Evolutionary conservation across 805 yeast genomes (phyloP).

Genomic region (Ascoidea asiatica): DNA sequence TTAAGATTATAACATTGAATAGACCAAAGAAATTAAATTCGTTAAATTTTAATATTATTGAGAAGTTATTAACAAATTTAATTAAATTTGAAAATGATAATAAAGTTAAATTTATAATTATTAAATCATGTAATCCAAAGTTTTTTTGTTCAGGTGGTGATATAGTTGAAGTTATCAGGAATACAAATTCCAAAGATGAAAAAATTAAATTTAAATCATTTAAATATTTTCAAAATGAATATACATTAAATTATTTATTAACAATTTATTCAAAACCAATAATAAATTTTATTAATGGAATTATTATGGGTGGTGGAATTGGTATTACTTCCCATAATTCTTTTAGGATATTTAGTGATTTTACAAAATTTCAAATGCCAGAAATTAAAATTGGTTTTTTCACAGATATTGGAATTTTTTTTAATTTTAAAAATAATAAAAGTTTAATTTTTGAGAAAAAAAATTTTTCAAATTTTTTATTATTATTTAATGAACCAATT

Average conservation of each 20-base stretch:
- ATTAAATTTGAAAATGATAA: constrained; percentile 63
- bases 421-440: too few relatives aligned
- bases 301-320: constrained; percentile 97
- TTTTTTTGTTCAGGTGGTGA: constrained; percentile 97
- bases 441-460: constrained; percentile 74
- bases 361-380: constrained; percentile 92
- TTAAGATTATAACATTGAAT: constrained; percentile 48
- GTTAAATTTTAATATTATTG: constrained; percentile 62
- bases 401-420: constrained; percentile 92
- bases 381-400: constrained; percentile 94
- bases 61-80: constrained; percentile 56
- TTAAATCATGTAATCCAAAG: constrained; percentile 52
- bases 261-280: constrained; percentile 76
- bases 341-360: constrained; percentile 86
- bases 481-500: constrained; percentile 77
- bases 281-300: constrained; percentile 79
- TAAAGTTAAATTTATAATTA: constrained; percentile 48
- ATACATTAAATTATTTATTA: constrained; percentile 63
- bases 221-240: constrained; percentile 67
- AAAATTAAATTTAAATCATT: constrained; percentile 41
- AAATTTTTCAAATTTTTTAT: constrained; percentile 71
- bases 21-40: constrained; percentile 81
- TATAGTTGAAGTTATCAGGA: constrained; percentile 64
- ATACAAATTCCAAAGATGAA: constrained; percentile 33
- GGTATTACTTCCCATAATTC: constrained; percentile 86